A percentile compares a stretch with the other conserved stretches of the same genome.
Evolutionary conservation across 331 rosid genomes (phyloP).

Genomic region (Arachis monticola): DNA sequence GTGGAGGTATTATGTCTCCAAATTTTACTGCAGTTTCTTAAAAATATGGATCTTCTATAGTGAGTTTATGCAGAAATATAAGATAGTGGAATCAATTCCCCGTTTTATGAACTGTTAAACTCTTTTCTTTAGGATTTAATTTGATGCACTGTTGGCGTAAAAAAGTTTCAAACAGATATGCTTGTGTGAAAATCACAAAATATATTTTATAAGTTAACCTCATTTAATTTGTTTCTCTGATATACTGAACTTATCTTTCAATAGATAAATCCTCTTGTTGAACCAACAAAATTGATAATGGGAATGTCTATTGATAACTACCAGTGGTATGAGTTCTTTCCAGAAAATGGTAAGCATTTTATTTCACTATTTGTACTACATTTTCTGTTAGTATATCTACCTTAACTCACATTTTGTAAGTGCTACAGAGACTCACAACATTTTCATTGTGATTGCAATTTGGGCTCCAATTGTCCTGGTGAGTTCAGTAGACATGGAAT

Average conservation of each 20-base stretch:
- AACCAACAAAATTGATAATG: constrained; percentile 87
- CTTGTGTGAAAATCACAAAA: constrained; percentile 1
- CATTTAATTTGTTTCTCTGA: constrained; percentile 20
- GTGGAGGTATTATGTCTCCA: constrained; percentile 75
- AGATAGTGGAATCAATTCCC: constrained; percentile 3
- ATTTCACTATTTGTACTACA: constrained; percentile 27
- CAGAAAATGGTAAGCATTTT: constrained; percentile 66
- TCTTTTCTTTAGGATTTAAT: constrained; percentile 11
- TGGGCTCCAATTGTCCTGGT: constrained; percentile 98
- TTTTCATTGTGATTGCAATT: constrained; percentile 71
- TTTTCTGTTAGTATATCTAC: constrained; percentile 37
- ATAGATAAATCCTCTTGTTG: constrained; percentile 85
- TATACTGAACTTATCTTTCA: constrained; percentile 39
- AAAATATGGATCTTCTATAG: neutral
- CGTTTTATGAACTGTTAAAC: constrained; percentile 1
- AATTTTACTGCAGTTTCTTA: neutral
- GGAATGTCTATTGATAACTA: constrained; percentile 68
- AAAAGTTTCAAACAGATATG: neutral
- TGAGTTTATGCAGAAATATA: constrained; percentile 23
- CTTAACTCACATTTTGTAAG: constrained; percentile 40
- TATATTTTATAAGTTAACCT: constrained; percentile 28
- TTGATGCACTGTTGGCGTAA: constrained; percentile 15
- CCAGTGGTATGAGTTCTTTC: constrained; percentile 98
- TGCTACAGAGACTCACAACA: constrained; percentile 66
- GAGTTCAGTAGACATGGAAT: constrained; percentile 41